Base-by-base conservation (phyloP, 257 asterid genomes). In the Scutellaria minor region DNA sequence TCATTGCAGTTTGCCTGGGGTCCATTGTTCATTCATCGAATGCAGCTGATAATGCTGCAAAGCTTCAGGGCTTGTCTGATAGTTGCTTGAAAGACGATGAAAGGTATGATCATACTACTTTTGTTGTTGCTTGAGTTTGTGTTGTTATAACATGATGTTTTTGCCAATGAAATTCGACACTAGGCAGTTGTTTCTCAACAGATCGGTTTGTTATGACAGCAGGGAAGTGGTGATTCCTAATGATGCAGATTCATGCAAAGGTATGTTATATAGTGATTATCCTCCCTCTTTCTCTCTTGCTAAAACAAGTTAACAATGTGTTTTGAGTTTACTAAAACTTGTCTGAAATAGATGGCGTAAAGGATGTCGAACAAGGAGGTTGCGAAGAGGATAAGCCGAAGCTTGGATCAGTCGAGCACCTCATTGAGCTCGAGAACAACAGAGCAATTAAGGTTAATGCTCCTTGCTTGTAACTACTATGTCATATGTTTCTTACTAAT, bases 371-470 rank as follows among this genome's bases (percentile, higher is more conserved):
- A 67, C 14, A 53, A 42, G 84, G 86, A 50, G 60, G 22, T 37
- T 9, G 15, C 59, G 51, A 40, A 59, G 82, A 35, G 57, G 72
- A 68, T 6, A 83, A 77, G 56, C 68, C 78, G 2, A 73, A 24
- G 69, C 68, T 67, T 3, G 91, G 89, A 35, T 75, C 87, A 6
- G 91, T 84, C 0, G 76, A 73, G 45, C 79, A 75, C 76, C 75
- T 86, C 37, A 27, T 86, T 6, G 75, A 84, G 71, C 75, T 81
- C 1, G 87, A 84, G 82, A 61, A 64, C 44, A 66, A 69, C 14
- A 74, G 90, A 78, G 83, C 90, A 3, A 81, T 86, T 20, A 85
- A 85, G 90, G 87, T 85, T 20, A 14, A 22, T n/a, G 24, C 27
- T 74, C 55, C 63, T 66, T 68, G 24, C 31, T 22, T 58, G 4